phyloP scores from a whole-genome alignment of 768 basidiomycete genomes.

The Saitozyma podzolica region DNA sequence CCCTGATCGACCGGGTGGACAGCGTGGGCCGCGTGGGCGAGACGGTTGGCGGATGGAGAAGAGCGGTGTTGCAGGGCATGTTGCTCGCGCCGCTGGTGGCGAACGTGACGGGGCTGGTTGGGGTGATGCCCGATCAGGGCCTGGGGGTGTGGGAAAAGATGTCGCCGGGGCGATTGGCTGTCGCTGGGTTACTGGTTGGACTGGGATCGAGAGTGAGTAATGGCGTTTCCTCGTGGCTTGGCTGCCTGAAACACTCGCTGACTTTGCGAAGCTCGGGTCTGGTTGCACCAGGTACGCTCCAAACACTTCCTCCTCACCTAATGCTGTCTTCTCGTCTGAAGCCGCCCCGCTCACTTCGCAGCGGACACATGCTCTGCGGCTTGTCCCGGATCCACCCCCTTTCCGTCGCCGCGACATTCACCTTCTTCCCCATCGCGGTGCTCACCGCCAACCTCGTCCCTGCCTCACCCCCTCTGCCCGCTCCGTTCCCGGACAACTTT shows the following conservation, averaged over 20 bases:
- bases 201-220: constrained; percentile 51
- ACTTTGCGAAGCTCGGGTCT: constrained; percentile 42
- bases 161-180: constrained; percentile 12
- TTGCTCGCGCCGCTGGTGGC: constrained; percentile 25
- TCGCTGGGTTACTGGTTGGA: constrained; percentile 49
- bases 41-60: constrained; percentile 24
- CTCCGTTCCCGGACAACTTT: neutral
- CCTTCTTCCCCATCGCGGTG: constrained; percentile 45
- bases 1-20: neutral
- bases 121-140: constrained; percentile 15
- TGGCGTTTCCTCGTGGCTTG: neutral
- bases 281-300: constrained; percentile 46
- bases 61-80: constrained; percentile 30
- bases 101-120: constrained; percentile 5
- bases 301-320: neutral
- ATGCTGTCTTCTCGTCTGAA: neutral
- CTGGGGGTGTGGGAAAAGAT: constrained; percentile 9
- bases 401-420: constrained; percentile 48
- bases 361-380: constrained; percentile 54
- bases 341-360: constrained; percentile 4
- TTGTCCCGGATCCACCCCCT: constrained; percentile 50
- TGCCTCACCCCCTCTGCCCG: neutral
- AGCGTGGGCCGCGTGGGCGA: neutral
- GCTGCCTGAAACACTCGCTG: too few relatives aligned
- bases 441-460: constrained; percentile 30